phyloP scores from a whole-genome alignment of 164 flowering plant genomes.

The Stephania yunnanensis region DNA sequence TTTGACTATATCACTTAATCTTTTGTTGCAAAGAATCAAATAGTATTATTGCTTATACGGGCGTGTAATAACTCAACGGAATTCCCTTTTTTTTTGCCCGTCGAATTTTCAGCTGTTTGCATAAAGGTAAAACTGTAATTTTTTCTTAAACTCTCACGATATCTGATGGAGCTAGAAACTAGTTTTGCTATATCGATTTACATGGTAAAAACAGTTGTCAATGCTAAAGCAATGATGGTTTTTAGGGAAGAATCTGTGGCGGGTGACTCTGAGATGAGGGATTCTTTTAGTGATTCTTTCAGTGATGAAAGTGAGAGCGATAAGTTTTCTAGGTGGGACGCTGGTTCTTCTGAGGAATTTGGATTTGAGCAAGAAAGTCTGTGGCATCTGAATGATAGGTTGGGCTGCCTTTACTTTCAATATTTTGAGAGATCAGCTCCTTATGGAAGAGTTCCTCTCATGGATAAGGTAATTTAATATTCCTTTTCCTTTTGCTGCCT shows the following conservation, averaged over 20 bases:
- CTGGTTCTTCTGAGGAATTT: slow-evolving; percentile 61
- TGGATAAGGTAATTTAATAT: slow-evolving; percentile 68
- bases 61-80: not conserved
- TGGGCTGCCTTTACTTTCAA: slow-evolving; percentile 74
- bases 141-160: not conserved
- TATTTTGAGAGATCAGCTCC: slow-evolving; percentile 85
- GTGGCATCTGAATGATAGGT: slow-evolving; percentile 51
- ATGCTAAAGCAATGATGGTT: not conserved
- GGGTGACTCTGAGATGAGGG: slow-evolving; percentile 58
- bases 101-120: not conserved
- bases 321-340: slow-evolving; percentile 71
- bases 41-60: not conserved
- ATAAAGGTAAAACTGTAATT: not conserved
- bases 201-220: not conserved
- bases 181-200: not conserved
- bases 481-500: not conserved
- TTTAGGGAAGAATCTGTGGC: slow-evolving; percentile 68
- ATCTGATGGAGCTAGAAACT: not conserved
- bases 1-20: not conserved
- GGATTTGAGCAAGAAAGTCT: slow-evolving; percentile 51
- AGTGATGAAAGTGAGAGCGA: slow-evolving; percentile 86
- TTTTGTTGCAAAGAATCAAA: not conserved
- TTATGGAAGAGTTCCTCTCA: slow-evolving; percentile 78
- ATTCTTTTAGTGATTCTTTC: slow-evolving; percentile 64
- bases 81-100: not conserved